Base-by-base conservation (phyloP, 805 yeast genomes). In the Saturnispora diversa region DNA sequence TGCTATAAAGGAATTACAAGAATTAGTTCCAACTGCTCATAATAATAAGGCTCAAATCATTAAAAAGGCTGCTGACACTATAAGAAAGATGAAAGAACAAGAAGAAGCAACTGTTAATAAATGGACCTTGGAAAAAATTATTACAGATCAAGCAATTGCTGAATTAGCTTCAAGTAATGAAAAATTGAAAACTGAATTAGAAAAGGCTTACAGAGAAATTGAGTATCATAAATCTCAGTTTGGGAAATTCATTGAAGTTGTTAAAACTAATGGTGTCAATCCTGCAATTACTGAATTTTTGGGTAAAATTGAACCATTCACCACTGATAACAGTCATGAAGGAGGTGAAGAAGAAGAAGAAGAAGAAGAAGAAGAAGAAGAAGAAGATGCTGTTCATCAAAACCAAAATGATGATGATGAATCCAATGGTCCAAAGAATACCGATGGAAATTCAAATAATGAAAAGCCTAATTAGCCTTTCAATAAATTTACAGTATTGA, bases 51-150 rank as follows among this genome's bases (percentile, higher is more conserved):
- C 97, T 13, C 90, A 86, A 58, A 84, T 90, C 44, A 69, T 92
- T 50, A 79, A 77, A 54, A 73, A 90, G 44, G 95, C 95, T 3
- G 90, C 85, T 25, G 96, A 88, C 56, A 86, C 83, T 56, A 92
- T 92, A 59, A 78, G 81, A 61, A 75, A 88, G 62, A 72, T 92
- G 57, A 84, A 87, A 63, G 95, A 85, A 53, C 85, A 84, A 53
- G 97, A 88, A 62, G 80, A 77, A 61, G 79, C 82, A 53, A 84
- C 84, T 57, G 80, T 86, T 53, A 96, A 90, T 63, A 90, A 92
- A 66, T 85, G 94, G 85, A 88, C 97, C 5, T 70, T 90, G 55
- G 97, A 90, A 62, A 90, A 90, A 65, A 71, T 92, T 47, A 70
- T 87, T 48, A 81, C 90, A 27, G 97, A 88, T 60, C 97, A 90